Base-by-base conservation (phyloP, 169 alveolate species). In the Eimeria necatrix region DNA sequence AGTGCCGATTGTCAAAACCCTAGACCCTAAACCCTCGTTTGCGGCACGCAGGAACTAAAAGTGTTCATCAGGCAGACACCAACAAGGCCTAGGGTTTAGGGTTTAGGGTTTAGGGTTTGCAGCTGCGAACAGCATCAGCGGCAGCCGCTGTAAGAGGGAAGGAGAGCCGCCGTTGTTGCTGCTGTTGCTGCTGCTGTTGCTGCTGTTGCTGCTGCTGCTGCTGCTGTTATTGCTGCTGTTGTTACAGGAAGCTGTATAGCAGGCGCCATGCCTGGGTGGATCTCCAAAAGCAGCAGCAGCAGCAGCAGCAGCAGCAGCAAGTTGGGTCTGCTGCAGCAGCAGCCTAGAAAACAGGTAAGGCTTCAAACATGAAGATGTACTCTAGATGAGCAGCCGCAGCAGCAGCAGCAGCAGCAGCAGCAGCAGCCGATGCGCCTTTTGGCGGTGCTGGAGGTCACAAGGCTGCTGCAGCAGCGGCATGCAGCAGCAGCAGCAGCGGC, bases 281-380 rank as follows among this genome's bases (percentile, higher is more conserved):
- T 4, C 60, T 7, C 20, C 49, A 6, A 20, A 61, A 80, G 68
- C 70, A n/a, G 51, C 61, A 16, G 70, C 89, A 51, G 89, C 89
- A 80, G 70, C 89, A 80, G 70, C 89, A 48, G 70, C 89, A 49
- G 70, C 89, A 80, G 89, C 89, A 80, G 49, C 89, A 80, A 22
- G 14, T 9, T n/a, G 14, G 64, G 20, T 8, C 64, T 9, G 64
- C 85, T 0, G 85, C 85, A 49, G 85, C 85, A 26, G 85, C 85
- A 74, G 85, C 81, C 64, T 8, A 8, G 14, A 14, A 8, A 56
- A 14, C 64, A 56, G 64, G 20, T 56, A 14, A 8, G 8, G 64
- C 64, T 56, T 14, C 8, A 14, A 14, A 56, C 20, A 56, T 14
- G 14, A 56, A 14, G 64, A 8, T 8, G 64, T 9, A 56, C 64